phyloP scores from a whole-genome alignment of 2,329 filamentous ascomycete genomes.

The Epichloe coenophiala region DNA sequence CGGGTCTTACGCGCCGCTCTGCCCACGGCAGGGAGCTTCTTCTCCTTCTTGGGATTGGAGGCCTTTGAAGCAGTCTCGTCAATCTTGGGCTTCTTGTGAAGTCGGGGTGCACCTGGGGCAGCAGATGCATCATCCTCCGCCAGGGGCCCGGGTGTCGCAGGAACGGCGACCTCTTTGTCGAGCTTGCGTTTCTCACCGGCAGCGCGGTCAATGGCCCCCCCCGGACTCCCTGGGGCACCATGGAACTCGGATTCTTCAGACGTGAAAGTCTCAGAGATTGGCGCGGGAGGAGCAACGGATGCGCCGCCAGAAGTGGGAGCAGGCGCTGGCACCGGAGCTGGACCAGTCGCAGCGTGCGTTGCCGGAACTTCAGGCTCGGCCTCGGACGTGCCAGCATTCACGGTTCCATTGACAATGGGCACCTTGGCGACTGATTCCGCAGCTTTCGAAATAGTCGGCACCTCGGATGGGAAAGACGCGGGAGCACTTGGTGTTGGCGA shows the following conservation, averaged over 20 bases:
- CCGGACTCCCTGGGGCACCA: conserved; percentile 1
- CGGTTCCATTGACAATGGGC: not conserved
- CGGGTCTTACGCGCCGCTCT: conserved; percentile 28
- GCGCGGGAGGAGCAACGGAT: not conserved
- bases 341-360: conserved; percentile 4
- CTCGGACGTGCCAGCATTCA: not conserved
- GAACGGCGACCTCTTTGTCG: conserved; percentile 14
- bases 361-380: not conserved
- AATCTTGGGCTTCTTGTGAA: conserved; percentile 28
- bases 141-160: conserved; percentile 4
- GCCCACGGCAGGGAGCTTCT: conserved; percentile 21
- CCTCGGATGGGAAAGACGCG: not conserved
- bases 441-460: not conserved
- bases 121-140: conserved; percentile 11
- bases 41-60: conserved; percentile 21
- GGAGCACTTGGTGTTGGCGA: not conserved
- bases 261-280: not conserved
- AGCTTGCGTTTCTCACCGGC: conserved; percentile 28
- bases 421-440: not conserved
- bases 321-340: conserved; percentile 4
- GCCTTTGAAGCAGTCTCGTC: conserved; percentile 18
- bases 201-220: conserved; percentile 6
- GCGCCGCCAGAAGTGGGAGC: conserved; percentile 4
- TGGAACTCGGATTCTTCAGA: not conserved
- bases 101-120: conserved; percentile 4